Evolutionary conservation across 352 stramenopile species (phyloP).

Genomic region (Pythium sp.): DNA sequence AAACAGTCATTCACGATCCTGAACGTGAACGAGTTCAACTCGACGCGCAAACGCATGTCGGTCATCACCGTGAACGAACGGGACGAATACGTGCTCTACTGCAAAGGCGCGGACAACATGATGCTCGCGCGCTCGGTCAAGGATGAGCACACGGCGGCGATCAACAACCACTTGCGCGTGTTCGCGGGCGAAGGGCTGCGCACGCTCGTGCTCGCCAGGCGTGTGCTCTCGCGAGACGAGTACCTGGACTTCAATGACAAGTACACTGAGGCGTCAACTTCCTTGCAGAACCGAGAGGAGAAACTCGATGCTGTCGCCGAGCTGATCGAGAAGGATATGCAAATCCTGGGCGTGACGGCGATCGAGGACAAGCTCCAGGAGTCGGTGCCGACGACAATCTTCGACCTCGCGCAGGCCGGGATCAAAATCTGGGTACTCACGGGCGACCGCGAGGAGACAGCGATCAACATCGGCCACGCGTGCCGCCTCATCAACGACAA

Average conservation of each 20-base stretch:
- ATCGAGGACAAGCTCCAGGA: constrained; percentile 98
- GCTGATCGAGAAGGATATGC: constrained; percentile 68
- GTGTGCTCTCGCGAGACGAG: constrained; percentile 44
- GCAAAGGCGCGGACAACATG: constrained; percentile 85
- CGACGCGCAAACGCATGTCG: constrained; percentile 97
- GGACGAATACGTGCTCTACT: constrained; percentile 54
- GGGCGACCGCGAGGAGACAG: constrained; percentile 97
- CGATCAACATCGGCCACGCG: constrained; percentile 96
- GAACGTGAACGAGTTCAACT: constrained; percentile 87
- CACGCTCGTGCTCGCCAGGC: constrained; percentile 67
- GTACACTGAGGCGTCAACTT: constrained; percentile 51
- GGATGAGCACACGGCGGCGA: constrained; percentile 17
- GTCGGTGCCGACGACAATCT: constrained; percentile 91
- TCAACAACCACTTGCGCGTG: constrained; percentile 48
- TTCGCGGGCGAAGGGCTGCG: constrained; percentile 80
- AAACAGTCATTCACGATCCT: constrained; percentile 52
- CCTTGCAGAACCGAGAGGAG: constrained; percentile 48
- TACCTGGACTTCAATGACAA: constrained; percentile 55
- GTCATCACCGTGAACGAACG: constrained; percentile 84
- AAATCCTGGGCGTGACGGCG: constrained; percentile 90
- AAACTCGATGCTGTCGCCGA: constrained; percentile 56
- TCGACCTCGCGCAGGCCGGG: constrained; percentile 89
- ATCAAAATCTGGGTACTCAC: constrained; percentile 99
- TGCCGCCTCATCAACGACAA: constrained; percentile 64
- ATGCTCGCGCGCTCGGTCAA: constrained; percentile 57